Evolutionary conservation across 2,329 filamentous ascomycete genomes (phyloP), one percentile per base, ranked within the genome.

Genomic region (Teratosphaeria epicoccoides): DNA sequence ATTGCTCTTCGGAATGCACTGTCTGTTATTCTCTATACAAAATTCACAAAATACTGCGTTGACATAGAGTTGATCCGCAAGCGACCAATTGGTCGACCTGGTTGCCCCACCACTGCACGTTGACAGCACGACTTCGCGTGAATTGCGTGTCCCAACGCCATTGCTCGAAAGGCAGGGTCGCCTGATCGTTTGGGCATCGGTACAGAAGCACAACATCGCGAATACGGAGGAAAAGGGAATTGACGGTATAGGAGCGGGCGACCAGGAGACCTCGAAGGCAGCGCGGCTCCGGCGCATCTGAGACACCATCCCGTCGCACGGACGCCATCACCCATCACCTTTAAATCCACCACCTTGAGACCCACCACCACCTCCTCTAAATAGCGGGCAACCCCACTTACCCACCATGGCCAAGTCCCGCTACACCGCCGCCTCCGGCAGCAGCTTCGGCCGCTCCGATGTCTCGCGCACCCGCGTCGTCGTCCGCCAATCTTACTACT

Each of bases 401-500:
- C 20, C 25, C 33, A 20, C 14, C 14, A 40, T 40, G 33, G 33
- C 33, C 14, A 40, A 40, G 4, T 40, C 33, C 33, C 33, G 33
- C 33, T 40, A 40, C 33, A 40, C 33, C 33, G 33, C 33, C 33
- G 33, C 33, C 33, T 40, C 33, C n/a, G 33, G 33, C 49, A 51
- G 28, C 58, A 60, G 49, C 46, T 65, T 66, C 63, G 63, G 62
- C 24, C 62, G 63, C 51, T 61, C 57, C 55, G 28, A 23, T 4
- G 7, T 25, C 44, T 57, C 54, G 52, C 55, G 59, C 50, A 56
- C 60, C 43, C 58, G 64, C 45, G 68, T 73, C 20, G 67, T 75
- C 46, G 70, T 75, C 33, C 70, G 72, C 25, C 67, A 75, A 57
- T 73, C 75, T 60, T 83, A 83, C 70, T 77, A 76, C 69, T 84